Evolutionary conservation across 805 yeast species (phyloP).

Genomic region (Myxozyma sirexii): DNA sequence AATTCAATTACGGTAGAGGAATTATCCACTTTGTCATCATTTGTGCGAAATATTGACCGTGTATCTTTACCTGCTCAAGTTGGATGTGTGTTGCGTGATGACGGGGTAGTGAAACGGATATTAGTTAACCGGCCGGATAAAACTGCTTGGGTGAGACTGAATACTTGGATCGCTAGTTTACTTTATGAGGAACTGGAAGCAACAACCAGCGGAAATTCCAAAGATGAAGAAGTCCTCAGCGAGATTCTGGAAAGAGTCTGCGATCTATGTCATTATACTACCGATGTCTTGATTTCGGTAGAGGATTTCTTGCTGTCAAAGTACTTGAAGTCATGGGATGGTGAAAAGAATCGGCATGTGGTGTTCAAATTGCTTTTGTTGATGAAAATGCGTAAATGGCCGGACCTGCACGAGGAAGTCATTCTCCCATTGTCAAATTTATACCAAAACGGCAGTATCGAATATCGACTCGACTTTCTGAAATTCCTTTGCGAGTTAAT

Average conservation of each 20-base stretch:
- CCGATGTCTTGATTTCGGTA: slow-evolving; percentile 5
- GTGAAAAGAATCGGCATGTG: neutral
- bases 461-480: neutral
- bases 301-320: slow-evolving; percentile 14
- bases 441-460: neutral
- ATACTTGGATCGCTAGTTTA: slow-evolving; percentile 19
- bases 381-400: slow-evolving; percentile 9
- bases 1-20: slow-evolving; percentile 23
- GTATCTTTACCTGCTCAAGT: slow-evolving; percentile 27
- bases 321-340: slow-evolving; percentile 20
- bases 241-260: slow-evolving; percentile 10
- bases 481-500: neutral
- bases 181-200: slow-evolving; percentile 7
- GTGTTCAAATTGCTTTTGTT: slow-evolving; percentile 10
- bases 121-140: slow-evolving; percentile 19
- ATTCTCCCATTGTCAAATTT: neutral
- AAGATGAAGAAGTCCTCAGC: neutral
- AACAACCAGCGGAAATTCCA: neutral
- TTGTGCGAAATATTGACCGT: slow-evolving; percentile 14
- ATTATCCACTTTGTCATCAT: slow-evolving; percentile 8
- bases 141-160: slow-evolving; percentile 19
- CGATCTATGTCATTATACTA: slow-evolving; percentile 12
- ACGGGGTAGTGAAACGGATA: slow-evolving; percentile 15
- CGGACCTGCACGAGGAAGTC: neutral
- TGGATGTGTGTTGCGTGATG: slow-evolving; percentile 26